Base-by-base conservation (phyloP, 2,329 filamentous ascomycete species). In the Lecanoromycetidae sp. region DNA sequence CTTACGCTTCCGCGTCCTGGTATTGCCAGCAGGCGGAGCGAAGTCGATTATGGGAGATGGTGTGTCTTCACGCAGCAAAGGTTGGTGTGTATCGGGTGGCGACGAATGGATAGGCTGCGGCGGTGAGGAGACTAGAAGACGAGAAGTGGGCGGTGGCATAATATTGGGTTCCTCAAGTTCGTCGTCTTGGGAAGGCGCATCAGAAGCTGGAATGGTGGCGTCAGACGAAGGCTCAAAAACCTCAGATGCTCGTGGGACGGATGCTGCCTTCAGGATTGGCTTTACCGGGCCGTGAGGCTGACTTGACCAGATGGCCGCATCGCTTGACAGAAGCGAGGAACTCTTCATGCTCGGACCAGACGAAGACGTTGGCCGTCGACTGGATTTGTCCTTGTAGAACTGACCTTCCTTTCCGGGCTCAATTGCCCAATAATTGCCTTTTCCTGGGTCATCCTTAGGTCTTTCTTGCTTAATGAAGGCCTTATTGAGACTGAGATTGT, bases 371-470 rank as follows among this genome's bases (percentile, higher is more conserved):
- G 61, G 52, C 46, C 65, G 65, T 35, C 68, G 68, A 41, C 64
- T 56, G 5, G 80, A 75, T 71, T 90, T 94, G 61, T 93, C 84
- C 65, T 90, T 91, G 65, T 94, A 75, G 63, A 94, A 96, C 55
- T 87, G 80, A 52, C 79, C 75, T 68, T 96, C 91, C 68, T 85
- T 86, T 15, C 90, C 90, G n/a, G 80, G 74, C 59, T 88, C 80
- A 58, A 98, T 94, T 35, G 80, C 79, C 91, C 91, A 96, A 68
- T 96, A 96, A 65, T 94, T 90, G 35, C 91, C 91, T 66, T 96
- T 96, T 57, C 91, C 91, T 3, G 90, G 88, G 59, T 96, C 91
- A 61, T 95, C 88, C 71, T 96, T 96, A 48, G 88, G 87, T 50
- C 91, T 78, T 64, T 95, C 88, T 60, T 94, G 84, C 68, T 96